Percentiles rank a stretch among this genome's conserved stretches.
Conservation (phyloP, 208 protist genomes). For the Leishmania aethiopica region DNA sequence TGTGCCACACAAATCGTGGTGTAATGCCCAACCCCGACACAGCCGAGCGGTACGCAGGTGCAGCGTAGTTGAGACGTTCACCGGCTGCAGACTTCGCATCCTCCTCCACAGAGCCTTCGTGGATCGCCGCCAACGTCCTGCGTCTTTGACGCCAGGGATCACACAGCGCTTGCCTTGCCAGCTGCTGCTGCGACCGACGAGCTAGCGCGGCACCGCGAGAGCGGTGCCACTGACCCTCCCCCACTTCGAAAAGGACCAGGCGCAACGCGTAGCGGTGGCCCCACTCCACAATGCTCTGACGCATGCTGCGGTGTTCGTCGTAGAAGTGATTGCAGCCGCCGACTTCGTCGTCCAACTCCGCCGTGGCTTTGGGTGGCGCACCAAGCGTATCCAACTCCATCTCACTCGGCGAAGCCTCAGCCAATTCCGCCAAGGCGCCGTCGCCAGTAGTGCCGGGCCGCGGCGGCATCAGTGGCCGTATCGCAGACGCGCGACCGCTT, state of each 20-base stretch:
- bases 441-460: neutral
- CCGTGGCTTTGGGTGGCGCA: neutral
- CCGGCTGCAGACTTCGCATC: neutral
- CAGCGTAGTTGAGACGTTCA: neutral
- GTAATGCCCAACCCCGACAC: neutral
- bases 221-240: slow-evolving; percentile 20
- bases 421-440: neutral
- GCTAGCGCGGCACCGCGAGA: neutral
- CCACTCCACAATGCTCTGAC: slow-evolving; percentile 16
- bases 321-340: neutral
- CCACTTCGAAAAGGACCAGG: slow-evolving; percentile 18
- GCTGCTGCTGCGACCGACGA: neutral
- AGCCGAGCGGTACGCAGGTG: neutral
- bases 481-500: neutral
- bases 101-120: neutral
- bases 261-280: slow-evolving; percentile 24
- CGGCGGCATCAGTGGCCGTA: slow-evolving; percentile 4
- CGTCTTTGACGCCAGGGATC: neutral
- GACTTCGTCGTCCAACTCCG: neutral
- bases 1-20: slow-evolving; percentile 8
- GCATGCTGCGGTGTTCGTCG: neutral
- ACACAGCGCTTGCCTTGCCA: neutral
- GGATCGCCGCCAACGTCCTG: neutral
- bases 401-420: neutral
- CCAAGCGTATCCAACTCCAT: neutral